phyloP scores from a whole-genome alignment of 108 stramenopile genomes.

The Nitzschia putrida region DNA sequence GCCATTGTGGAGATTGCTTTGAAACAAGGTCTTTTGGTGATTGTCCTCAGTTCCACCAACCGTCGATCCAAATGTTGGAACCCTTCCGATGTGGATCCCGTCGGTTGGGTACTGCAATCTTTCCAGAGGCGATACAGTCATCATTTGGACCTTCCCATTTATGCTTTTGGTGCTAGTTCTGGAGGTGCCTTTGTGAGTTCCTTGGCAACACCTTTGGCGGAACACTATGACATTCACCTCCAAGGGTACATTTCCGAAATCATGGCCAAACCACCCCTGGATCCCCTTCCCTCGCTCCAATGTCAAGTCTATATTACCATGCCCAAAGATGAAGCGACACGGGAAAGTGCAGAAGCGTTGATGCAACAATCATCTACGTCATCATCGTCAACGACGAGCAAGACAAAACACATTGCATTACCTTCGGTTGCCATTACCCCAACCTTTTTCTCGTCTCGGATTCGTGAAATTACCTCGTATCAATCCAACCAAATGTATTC shows the following conservation, averaged over 20 bases:
- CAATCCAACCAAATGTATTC: constrained; percentile 19
- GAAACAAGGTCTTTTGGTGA: constrained; percentile 29
- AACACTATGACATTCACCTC: background rate
- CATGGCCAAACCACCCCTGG: constrained; percentile 8
- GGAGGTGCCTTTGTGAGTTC: constrained; percentile 38
- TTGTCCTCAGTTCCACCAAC: constrained; percentile 24
- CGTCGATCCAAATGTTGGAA: constrained; percentile 34
- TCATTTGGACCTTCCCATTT: constrained; percentile 7
- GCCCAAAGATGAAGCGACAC: constrained; percentile 18
- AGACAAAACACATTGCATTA: constrained; percentile 29
- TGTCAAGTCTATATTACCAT: constrained; percentile 38
- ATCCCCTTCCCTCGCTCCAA: background rate
- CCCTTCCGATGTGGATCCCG: constrained; percentile 12
- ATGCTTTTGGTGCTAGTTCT: constrained; percentile 45
- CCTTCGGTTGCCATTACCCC: constrained; percentile 19
- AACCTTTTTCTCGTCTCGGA: constrained; percentile 23
- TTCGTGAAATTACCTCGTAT: background rate
- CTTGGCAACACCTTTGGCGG: background rate
- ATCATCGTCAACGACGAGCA: background rate
- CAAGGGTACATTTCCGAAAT: constrained; percentile 36
- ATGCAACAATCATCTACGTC: background rate
- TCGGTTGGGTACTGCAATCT: constrained; percentile 29
- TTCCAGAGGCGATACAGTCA: constrained; percentile 12
- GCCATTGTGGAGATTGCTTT: constrained; percentile 38
- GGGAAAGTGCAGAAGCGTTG: constrained; percentile 6